Evolutionary conservation across 768 basidiomycete genomes (phyloP).

Genomic region (Boletus rubroflammeus): DNA sequence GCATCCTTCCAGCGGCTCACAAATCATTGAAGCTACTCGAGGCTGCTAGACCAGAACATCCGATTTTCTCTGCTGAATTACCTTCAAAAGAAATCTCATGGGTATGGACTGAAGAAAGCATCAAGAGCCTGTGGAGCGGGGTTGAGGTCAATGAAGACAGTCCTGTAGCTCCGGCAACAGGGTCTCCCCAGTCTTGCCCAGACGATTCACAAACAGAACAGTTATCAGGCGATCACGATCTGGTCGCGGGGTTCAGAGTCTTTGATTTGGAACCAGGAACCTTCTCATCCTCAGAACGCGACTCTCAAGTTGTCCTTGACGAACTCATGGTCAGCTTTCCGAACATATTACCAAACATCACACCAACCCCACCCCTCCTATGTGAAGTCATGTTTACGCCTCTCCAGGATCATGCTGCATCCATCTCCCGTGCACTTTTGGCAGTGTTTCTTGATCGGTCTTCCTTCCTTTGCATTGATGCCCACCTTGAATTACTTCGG

Average conservation of each 20-base stretch:
- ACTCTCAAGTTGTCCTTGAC: slow-evolving; percentile 32
- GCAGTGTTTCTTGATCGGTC: slow-evolving; percentile 59
- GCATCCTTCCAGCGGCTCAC: slow-evolving; percentile 59
- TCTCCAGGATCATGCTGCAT: slow-evolving; percentile 57
- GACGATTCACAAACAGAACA: not conserved
- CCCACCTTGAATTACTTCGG: slow-evolving; percentile 65
- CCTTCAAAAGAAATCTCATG: slow-evolving; percentile 42
- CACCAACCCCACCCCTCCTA: slow-evolving; percentile 61
- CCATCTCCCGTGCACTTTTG: slow-evolving; percentile 65
- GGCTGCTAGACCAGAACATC: slow-evolving; percentile 63
- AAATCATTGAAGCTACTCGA: slow-evolving; percentile 65
- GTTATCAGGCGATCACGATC: slow-evolving; percentile 21
- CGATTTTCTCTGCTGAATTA: slow-evolving; percentile 41
- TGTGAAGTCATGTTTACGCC: slow-evolving; percentile 59
- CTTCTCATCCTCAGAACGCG: slow-evolving; percentile 22
- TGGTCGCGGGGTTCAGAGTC: slow-evolving; percentile 46
- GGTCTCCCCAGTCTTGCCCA: not conserved
- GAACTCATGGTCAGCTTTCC: slow-evolving; percentile 61
- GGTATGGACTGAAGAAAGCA: slow-evolving; percentile 36
- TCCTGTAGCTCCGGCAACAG: not conserved
- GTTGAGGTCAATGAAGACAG: not conserved
- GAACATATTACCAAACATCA: slow-evolving; percentile 50
- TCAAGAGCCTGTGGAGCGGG: slow-evolving; percentile 11
- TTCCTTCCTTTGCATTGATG: slow-evolving; percentile 62
- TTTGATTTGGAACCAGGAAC: slow-evolving; percentile 69